Evolutionary conservation across 441 rosid species (phyloP).

Genomic region (Brassica hybrid): DNA sequence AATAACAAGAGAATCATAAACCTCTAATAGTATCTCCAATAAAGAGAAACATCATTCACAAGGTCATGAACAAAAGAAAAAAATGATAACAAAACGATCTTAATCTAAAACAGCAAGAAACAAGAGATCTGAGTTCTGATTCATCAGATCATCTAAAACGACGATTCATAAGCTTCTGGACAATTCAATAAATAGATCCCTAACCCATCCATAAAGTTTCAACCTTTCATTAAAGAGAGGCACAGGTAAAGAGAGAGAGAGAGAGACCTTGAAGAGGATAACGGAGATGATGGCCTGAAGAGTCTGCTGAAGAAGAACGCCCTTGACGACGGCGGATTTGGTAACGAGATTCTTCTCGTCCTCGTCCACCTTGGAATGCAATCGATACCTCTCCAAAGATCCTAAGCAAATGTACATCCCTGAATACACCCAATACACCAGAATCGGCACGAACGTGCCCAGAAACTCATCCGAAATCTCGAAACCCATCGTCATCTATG

Average conservation of each 20-base stretch:
- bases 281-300: conserved; percentile 76
- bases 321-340: conserved; percentile 64
- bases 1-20: too few relatives aligned
- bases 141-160: too few relatives aligned
- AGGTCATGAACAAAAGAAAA: neutral
- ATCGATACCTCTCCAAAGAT: conserved; percentile 62
- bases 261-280: conserved; percentile 68
- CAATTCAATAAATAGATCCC: neutral
- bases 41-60: neutral
- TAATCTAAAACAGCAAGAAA: too few relatives aligned
- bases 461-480: conserved; percentile 74
- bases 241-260: too few relatives aligned
- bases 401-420: conserved; percentile 67
- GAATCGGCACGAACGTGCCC: conserved; percentile 70
- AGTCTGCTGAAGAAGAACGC: conserved; percentile 75
- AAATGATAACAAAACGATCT: too few relatives aligned
- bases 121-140: too few relatives aligned
- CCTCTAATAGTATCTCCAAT: too few relatives aligned
- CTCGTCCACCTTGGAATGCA: conserved; percentile 76
- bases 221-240: neutral
- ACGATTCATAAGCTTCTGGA: too few relatives aligned
- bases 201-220: neutral
- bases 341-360: conserved; percentile 82
- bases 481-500: conserved; percentile 52
- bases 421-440: conserved; percentile 81